These are phyloP conservation scores for Fremontodendron californicum DNA, from an alignment of 345 rosid genomes.

Conservation along the genomic window DNA sequence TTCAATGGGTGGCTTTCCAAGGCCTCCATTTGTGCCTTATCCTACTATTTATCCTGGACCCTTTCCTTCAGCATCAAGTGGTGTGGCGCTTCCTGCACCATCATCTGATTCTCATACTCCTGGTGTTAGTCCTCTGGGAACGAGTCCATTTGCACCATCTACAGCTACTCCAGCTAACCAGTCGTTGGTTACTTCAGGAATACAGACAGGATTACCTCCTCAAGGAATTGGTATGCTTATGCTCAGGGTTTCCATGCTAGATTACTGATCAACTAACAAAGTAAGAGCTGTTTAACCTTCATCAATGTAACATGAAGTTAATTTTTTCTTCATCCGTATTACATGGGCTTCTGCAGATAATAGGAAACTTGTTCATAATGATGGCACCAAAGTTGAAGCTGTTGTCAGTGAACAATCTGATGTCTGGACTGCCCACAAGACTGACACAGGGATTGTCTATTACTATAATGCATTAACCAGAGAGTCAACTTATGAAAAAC, in stretches of 20 bases:
- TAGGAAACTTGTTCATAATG: slow-evolving; percentile 40
- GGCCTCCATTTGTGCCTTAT: slow-evolving; percentile 59
- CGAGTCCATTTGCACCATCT: slow-evolving; percentile 34
- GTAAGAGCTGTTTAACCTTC: slow-evolving; percentile 59
- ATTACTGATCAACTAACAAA: slow-evolving; percentile 50
- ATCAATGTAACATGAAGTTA: slow-evolving; percentile 28
- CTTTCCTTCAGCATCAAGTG: slow-evolving; percentile 49
- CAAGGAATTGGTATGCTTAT: slow-evolving; percentile 82
- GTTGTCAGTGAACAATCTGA: slow-evolving; percentile 42
- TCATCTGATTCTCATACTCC: slow-evolving; percentile 64
- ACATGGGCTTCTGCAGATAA: slow-evolving; percentile 48
- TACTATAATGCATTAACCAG: slow-evolving; percentile 90
- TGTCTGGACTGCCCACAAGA: slow-evolving; percentile 94
- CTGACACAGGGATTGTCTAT: slow-evolving; percentile 72
- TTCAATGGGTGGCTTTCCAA: slow-evolving; percentile 52
- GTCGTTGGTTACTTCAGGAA: slow-evolving; percentile 32
- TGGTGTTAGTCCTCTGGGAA: slow-evolving; percentile 48
- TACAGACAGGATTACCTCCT: slow-evolving; percentile 49
- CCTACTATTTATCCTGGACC: slow-evolving; percentile 56
- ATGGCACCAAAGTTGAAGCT: slow-evolving; percentile 27
- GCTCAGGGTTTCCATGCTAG: slow-evolving; percentile 70
- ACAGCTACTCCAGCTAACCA: slow-evolving; percentile 41
- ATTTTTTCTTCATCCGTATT: slow-evolving; percentile 36
- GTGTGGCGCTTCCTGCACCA: slow-evolving; percentile 36
- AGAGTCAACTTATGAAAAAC: slow-evolving; percentile 84